These are phyloP conservation scores for Globisporangium recalcitrans DNA, from an alignment of 352 stramenopile genomes.

Conservation along the genomic window DNA sequence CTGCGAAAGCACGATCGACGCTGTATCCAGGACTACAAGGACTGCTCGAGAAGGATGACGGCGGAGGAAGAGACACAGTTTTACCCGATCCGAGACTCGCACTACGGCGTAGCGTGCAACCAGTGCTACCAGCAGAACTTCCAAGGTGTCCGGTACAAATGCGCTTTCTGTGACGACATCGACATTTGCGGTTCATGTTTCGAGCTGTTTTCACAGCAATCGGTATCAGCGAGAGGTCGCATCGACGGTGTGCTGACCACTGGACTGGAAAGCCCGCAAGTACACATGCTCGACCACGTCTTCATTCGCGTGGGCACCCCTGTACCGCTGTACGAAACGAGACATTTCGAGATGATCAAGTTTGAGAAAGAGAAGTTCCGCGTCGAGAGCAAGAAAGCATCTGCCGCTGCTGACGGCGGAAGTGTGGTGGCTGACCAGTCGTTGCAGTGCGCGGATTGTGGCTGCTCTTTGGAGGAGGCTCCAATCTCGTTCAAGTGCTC, in stretches of 20 bases:
- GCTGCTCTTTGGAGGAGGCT: conserved; percentile 25
- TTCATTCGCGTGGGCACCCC: conserved; percentile 61
- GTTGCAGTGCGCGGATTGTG: conserved; percentile 28
- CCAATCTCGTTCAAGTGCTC: conserved; percentile 53
- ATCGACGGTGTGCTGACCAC: conserved; percentile 14
- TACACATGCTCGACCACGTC: conserved; percentile 48
- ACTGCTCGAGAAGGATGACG: conserved; percentile 8
- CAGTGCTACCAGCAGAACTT: conserved; percentile 60
- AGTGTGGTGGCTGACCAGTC: neutral
- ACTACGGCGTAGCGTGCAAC: conserved; percentile 71
- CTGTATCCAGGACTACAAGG: conserved; percentile 21
- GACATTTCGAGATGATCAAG: conserved; percentile 38
- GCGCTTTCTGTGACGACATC: conserved; percentile 59
- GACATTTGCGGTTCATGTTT: conserved; percentile 67
- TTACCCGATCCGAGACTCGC: conserved; percentile 46
- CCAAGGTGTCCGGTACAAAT: conserved; percentile 60
- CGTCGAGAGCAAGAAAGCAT: neutral
- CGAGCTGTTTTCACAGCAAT: conserved; percentile 32
- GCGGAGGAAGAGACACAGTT: conserved; percentile 18
- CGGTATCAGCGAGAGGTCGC: conserved; percentile 6
- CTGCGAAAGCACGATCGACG: conserved; percentile 24
- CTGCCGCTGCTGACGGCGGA: conserved; percentile 12
- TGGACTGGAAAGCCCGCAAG: conserved; percentile 1
- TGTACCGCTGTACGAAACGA: conserved; percentile 55
- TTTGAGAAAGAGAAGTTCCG: conserved; percentile 23